Base-by-base conservation (phyloP, 2,329 filamentous ascomycete genomes). In the Aspergillus costaricaensis region DNA sequence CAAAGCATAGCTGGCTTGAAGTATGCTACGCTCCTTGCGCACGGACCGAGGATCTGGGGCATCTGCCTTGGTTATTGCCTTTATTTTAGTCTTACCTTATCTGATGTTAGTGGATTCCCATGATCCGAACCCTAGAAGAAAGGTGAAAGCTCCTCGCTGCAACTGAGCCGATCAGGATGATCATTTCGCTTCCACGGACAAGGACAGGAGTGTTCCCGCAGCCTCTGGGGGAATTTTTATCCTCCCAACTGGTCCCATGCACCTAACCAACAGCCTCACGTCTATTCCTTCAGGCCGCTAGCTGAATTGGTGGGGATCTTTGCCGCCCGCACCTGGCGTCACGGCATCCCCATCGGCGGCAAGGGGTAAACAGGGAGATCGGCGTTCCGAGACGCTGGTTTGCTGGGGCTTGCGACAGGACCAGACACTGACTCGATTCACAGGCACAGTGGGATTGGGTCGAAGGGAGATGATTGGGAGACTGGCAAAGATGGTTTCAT, bases 1-100 rank as follows among this genome's bases (percentile, higher is more conserved):
- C 0, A 36, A 30, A 30, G 12, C 41, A 44, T 44, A 44, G 19
- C 19, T 44, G 41, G 19, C 27, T 12, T 30, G 25, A 50, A 50
- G 47, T 50, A 50, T 50, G 47, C 47, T n/a, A 32, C 25, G 15
- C 47, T 50, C 47, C 47, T 50, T 50, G 47, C 47, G 47, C 47
- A 30, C 25, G 47, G n/a, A 50, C 47, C 14, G n/a, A 8, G n/a
- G 25, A 32, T 32, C 47, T 17, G 25, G 25, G 6, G 41, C 19
- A 14, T 44, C 10, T 15, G 19, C 7, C 19, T 23, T 14, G 10
- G 12, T 23, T 10, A 0, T 44, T 23, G 2, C 41, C 14, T 2
- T 21, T 23, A 36, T 7, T 23, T 23, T 14, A 44, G 3, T 10
- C 3, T 5, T 44, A 44, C 41, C 39, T 23, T 21, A 44, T 44